Evolutionary conservation across 2,329 filamentous ascomycete species (phyloP).

Genomic region (Talaromyces sp.): DNA sequence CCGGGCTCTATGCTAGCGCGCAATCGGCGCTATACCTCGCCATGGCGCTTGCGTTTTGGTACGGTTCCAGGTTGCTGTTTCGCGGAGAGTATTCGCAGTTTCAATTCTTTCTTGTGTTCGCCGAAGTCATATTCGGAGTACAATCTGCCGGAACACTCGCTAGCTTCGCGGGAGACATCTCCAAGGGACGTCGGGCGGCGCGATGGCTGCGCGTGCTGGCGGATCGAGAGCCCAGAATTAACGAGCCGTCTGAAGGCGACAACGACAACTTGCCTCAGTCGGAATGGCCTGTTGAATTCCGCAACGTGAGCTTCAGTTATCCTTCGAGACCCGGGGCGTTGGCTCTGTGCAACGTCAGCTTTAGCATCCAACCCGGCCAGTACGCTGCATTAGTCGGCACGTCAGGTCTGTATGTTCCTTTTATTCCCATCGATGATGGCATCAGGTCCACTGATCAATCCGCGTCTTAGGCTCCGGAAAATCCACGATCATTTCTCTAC

Average conservation of each 20-base stretch:
- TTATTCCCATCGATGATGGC: constrained; percentile 40
- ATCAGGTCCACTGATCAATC: too few relatives aligned
- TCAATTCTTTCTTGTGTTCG: constrained; percentile 89
- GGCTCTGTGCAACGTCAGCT: constrained; percentile 76
- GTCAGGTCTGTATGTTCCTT: too few relatives aligned
- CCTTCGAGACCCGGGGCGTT: constrained; percentile 84
- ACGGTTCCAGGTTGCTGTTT: constrained; percentile 71
- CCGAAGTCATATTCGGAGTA: constrained; percentile 79
- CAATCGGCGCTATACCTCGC: constrained; percentile 80
- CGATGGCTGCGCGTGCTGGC: constrained; percentile 72
- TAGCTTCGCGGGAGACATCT: constrained; percentile 86
- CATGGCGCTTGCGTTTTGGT: constrained; percentile 89
- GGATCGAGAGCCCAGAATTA: constrained; percentile 72
- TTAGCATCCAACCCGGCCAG: constrained; percentile 80
- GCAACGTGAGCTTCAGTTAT: constrained; percentile 91
- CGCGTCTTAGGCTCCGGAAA: constrained; percentile 84
- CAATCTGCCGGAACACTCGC: constrained; percentile 88
- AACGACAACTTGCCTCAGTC: constrained; percentile 61
- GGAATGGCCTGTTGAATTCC: constrained; percentile 79
- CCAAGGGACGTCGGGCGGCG: constrained; percentile 82
- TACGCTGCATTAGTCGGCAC: constrained; percentile 76
- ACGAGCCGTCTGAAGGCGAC: constrained; percentile 46
- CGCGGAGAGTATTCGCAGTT: constrained; percentile 67
- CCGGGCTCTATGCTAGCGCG: constrained; percentile 72
- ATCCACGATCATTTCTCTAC: constrained; percentile 84